These are phyloP conservation scores for Clavispora santaluciae DNA, from an alignment of 805 yeast genomes.

Conservation along the genomic window DNA sequence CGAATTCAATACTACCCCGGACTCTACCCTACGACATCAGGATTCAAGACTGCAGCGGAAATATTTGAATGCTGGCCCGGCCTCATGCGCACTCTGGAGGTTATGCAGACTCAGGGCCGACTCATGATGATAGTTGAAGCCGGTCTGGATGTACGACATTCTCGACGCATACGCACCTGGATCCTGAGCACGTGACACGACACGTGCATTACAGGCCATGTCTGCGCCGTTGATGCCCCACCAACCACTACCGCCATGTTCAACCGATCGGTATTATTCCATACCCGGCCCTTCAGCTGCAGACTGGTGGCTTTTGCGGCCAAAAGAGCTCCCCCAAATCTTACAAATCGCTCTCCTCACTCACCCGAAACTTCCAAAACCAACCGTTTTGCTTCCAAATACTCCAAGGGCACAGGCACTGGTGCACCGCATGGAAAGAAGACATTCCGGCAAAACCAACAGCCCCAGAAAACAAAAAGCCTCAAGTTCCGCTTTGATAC, in stretches of 20 bases:
- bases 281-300: not conserved
- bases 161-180: no score
- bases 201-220: no score
- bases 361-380: not conserved
- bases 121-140: no score
- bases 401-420: not conserved
- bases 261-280: not conserved
- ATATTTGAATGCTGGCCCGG: no score
- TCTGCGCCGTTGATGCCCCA: no score
- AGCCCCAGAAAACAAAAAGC: not conserved
- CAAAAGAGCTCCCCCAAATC: not conserved
- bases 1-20: no score
- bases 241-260: not conserved
- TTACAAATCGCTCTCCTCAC: not conserved
- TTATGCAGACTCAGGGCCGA: no score
- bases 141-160: no score
- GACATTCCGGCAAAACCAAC: not conserved
- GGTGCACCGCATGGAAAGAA: not conserved
- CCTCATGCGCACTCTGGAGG: no score
- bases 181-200: no score
- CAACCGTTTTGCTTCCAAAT: slow-evolving; percentile 3
- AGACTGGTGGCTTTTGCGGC: not conserved
- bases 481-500: slow-evolving; percentile 19
- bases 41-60: no score
- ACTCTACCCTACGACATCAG: no score